These are phyloP conservation scores for Pestalotiopsis sp. DNA, from an alignment of 2,329 filamentous ascomycete species.

Conservation along the genomic window DNA sequence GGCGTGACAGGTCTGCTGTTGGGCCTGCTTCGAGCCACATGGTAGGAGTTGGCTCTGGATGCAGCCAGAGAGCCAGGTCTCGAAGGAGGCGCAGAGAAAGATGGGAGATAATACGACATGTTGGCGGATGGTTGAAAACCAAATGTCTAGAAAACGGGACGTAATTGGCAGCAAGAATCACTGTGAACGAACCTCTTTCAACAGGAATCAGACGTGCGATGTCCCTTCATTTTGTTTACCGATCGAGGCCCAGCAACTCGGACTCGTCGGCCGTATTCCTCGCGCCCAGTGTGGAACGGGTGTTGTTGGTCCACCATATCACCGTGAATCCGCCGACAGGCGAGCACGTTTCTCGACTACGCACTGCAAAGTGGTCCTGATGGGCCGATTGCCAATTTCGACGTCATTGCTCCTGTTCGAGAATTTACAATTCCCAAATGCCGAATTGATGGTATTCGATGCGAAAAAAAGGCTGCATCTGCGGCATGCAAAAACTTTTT, in stretches of 20 bases:
- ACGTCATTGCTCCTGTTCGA: background rate
- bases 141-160: background rate
- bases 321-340: constrained; percentile 18
- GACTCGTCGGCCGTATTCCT: constrained; percentile 8
- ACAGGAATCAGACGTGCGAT: background rate
- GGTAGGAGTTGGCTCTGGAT: constrained; percentile 5
- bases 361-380: constrained; percentile 3
- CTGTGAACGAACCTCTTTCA: background rate
- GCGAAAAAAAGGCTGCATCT: background rate
- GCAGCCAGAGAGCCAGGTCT: constrained; percentile 8
- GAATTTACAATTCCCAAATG: background rate
- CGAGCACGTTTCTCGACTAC: constrained; percentile 4
- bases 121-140: background rate
- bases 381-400: background rate
- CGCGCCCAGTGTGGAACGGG: constrained; percentile 5
- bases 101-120: constrained; percentile 11
- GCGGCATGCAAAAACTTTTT: background rate
- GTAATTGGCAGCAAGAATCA: background rate
- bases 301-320: constrained; percentile 18
- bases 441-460: background rate
- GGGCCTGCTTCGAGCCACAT: background rate
- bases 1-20: constrained; percentile 7
- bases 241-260: background rate
- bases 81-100: constrained; percentile 8
- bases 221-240: constrained; percentile 8